Base-by-base conservation (phyloP, 495 filamentous ascomycete species). In the Aspergillus conjunctus region DNA sequence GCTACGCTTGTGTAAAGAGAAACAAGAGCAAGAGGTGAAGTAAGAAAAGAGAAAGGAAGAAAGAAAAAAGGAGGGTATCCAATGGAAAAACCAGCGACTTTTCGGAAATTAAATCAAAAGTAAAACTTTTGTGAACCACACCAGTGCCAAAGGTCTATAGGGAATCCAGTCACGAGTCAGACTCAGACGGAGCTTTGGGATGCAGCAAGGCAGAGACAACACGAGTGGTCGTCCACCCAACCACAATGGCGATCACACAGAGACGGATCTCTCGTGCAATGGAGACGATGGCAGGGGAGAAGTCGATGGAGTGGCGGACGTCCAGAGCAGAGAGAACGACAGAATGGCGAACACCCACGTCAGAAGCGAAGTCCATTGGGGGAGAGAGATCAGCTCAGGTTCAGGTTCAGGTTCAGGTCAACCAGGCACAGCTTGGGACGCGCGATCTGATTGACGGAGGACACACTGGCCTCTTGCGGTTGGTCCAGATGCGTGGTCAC, bases 301-400 rank as follows among this genome's bases (percentile, higher is more conserved):
- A 53, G 51, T 84, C 78, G 51, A 84, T 53, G 15, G 72, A 72
- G 60, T 83, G 81, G 33, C 71, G 70, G 34, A 81, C 66, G 54
- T 80, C 69, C 52, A 84, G 66, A 63, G 66, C 74, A 41, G 72
- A 72, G 50, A 83, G 75, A 59, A 76, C 71, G 52, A 79, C 62
- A 56, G 74, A 73, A 66, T 83, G 81, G 60, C 78, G 76, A 43
- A 84, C 73, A 62, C 73, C 80, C 58, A 82, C 73, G 71, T 84
- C 79, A 58, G 81, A 78, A 39, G 75, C 66, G 58, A 75, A 71
- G 66, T 82, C 79, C 81, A 82, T 62, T n/a, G 48, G 41, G n/a
- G 31, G 78, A 61, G 62, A 60, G 26, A 26, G 26, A 26, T n/a
- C n/a, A n/a, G n/a, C n/a, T 66, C 46, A 56, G 63, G 59, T 2